Evolutionary conservation across 2,329 filamentous ascomycete genomes (phyloP), one percentile per base, ranked within the genome.

Genomic region (Epicoccum sorghinum): DNA sequence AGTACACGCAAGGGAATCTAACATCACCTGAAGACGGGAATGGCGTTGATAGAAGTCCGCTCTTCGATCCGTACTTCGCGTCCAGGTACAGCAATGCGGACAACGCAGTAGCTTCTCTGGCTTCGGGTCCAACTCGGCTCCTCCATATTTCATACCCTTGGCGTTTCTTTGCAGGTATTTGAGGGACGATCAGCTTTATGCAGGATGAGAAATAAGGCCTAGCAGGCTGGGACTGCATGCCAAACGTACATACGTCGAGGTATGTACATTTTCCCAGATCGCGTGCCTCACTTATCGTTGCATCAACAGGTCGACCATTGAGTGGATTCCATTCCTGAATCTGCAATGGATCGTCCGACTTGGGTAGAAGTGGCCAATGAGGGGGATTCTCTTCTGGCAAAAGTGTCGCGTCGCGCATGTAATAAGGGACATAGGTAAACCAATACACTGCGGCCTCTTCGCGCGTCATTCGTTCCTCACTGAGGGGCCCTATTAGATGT

Each of bases 71-170:
- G 7, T 65, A 62, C 7, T 57, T 57, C 4, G 61, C 58, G 44
- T 73, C 69, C 2, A 76, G 53, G 49, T 69, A 69, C 6, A 76
- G 54, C 12, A 77, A 36, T 1, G 67, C 68, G 4, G 72, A 63
- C 2, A 72, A 57, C n/a, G 75, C 70, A 9, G 68, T 57, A 1
- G 66, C 71, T n/a, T 56, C n/a, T 25, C 49, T 29, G 8, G 55
- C 12, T 29, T 5, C 46, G 37, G 7, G 30, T 23, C 18, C 45
- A 18, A 18, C 14, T 10, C 27, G 9, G 8, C n/a, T 12, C 27
- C 7, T 7, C 47, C 14, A 48, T 7, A 48, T 48, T 5, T 36
- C 25, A 5, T 22, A 27, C 14, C 25, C 37, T 24, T 29, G 33
- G 2, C 4, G 24, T 1, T 33, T 23, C 35, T 58, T 33, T 7